phyloP scores from a whole-genome alignment of 2,329 filamentous ascomycete species.

The Cladosporium sp. region DNA sequence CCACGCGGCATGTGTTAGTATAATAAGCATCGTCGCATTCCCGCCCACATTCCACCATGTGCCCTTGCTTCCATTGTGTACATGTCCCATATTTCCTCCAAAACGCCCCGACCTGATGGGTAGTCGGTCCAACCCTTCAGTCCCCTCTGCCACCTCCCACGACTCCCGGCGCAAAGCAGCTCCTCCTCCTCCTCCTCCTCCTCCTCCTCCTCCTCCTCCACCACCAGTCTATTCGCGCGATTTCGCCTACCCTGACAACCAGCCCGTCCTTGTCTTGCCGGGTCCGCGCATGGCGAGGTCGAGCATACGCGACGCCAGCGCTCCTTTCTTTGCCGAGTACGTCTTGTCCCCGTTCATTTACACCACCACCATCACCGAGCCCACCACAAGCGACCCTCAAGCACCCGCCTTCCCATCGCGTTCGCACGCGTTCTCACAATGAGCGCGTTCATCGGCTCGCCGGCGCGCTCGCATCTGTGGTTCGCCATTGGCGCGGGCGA shows the following conservation, averaged over 20 bases:
- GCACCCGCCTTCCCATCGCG: background rate
- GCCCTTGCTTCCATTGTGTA: slow-evolving; percentile 2
- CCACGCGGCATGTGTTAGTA: background rate
- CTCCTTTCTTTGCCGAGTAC: slow-evolving; percentile 50
- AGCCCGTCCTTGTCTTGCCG: slow-evolving; percentile 26
- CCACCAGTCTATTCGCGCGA: slow-evolving; percentile 34
- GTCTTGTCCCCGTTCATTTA: slow-evolving; percentile 34
- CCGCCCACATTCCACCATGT: background rate
- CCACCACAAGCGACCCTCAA: slow-evolving; percentile 2
- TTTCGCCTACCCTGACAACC: slow-evolving; percentile 41
- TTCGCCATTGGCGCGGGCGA: slow-evolving; percentile 14
- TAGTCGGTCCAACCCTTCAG: background rate
- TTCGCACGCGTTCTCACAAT: background rate
- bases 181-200: background rate
- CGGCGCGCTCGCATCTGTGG: slow-evolving; percentile 20
- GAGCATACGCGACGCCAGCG: slow-evolving; percentile 44
- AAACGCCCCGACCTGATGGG: slow-evolving; percentile 3
- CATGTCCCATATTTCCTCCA: background rate
- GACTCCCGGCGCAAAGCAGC: slow-evolving; percentile 2
- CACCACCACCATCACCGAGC: slow-evolving; percentile 16
- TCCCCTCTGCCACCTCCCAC: background rate
- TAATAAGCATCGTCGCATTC: background rate
- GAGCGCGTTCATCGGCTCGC: slow-evolving; percentile 17
- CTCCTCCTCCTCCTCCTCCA: slow-evolving; percentile 15
- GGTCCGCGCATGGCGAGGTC: slow-evolving; percentile 40